phyloP scores from a whole-genome alignment of 1,284 basidiomycete species.

The Trametes versicolor region DNA sequence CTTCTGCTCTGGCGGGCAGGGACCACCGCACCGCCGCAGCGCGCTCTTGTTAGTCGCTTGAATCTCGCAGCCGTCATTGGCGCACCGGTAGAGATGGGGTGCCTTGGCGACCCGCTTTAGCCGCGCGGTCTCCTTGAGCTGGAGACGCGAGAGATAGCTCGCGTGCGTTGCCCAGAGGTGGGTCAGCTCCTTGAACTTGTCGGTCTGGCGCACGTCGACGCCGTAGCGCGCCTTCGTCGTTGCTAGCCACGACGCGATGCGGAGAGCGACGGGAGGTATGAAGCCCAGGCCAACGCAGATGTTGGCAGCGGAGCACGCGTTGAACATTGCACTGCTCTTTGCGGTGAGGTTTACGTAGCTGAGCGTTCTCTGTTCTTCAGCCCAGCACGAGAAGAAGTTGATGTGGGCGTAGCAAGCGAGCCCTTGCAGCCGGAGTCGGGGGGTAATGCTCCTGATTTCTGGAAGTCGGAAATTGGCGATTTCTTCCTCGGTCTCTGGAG shows the following conservation, averaged over 20 bases:
- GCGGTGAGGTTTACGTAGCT: not conserved
- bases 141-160: not conserved
- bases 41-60: conserved; percentile 16
- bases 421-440: conserved; percentile 14
- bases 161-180: conserved; percentile 3
- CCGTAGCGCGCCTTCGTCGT: conserved; percentile 10
- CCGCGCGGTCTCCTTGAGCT: not conserved
- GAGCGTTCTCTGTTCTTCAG: not conserved
- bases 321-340: not conserved
- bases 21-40: conserved; percentile 13
- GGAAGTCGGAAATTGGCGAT: not conserved
- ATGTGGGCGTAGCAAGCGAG: conserved; percentile 18
- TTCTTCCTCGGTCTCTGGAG: not conserved
- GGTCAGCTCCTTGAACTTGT: conserved; percentile 1
- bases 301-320: conserved; percentile 6
- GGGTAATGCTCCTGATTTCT: conserved; percentile 6
- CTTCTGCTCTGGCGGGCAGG: conserved; percentile 16
- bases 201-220: conserved; percentile 6
- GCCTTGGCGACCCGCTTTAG: conserved; percentile 2
- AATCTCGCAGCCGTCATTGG: conserved; percentile 21
- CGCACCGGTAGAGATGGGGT: conserved; percentile 21
- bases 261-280: conserved; percentile 10
- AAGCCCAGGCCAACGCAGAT: conserved; percentile 7
- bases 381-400: not conserved
- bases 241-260: conserved; percentile 16